These are phyloP conservation scores for Colletotrichum eleusines DNA, from an alignment of 2,329 filamentous ascomycete species.

Conservation along the genomic window DNA sequence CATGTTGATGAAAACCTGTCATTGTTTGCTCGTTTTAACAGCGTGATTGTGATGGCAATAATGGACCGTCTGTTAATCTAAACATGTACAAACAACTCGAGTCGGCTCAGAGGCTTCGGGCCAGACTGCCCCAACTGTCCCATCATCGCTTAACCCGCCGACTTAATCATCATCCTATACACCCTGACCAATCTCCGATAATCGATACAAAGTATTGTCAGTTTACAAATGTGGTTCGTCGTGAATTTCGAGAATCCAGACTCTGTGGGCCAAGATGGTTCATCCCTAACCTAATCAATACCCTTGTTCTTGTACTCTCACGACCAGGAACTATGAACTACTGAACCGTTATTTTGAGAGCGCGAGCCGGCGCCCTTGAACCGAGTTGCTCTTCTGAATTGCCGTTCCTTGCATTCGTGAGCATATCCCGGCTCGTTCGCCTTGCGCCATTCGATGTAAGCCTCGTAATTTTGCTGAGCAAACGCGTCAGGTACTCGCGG, in stretches of 20 bases:
- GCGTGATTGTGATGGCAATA: too few relatives aligned
- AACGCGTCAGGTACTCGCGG: slow-evolving; percentile 55
- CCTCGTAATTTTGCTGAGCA: slow-evolving; percentile 61
- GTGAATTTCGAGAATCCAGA: not conserved
- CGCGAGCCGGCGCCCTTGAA: not conserved
- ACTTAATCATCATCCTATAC: not conserved
- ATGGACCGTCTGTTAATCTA: not conserved
- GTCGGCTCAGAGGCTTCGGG: not conserved
- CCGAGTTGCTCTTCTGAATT: slow-evolving; percentile 22
- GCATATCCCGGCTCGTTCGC: slow-evolving; percentile 62
- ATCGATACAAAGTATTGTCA: slow-evolving; percentile 13
- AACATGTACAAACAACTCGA: not conserved
- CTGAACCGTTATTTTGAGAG: too few relatives aligned
- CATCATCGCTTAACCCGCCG: not conserved
- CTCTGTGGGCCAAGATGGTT: not conserved
- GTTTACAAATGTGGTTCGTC: not conserved
- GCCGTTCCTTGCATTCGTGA: slow-evolving; percentile 56
- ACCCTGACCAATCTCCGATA: not conserved
- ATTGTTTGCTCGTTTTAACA: too few relatives aligned
- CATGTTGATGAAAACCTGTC: not conserved
- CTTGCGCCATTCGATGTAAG: slow-evolving; percentile 63
- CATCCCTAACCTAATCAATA: not conserved
- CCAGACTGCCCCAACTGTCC: not conserved
- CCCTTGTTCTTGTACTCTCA: not conserved
- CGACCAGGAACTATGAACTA: not conserved